These are phyloP conservation scores for Boletus pseudopeckii DNA, from an alignment of 768 basidiomycete genomes.

Conservation along the genomic window DNA sequence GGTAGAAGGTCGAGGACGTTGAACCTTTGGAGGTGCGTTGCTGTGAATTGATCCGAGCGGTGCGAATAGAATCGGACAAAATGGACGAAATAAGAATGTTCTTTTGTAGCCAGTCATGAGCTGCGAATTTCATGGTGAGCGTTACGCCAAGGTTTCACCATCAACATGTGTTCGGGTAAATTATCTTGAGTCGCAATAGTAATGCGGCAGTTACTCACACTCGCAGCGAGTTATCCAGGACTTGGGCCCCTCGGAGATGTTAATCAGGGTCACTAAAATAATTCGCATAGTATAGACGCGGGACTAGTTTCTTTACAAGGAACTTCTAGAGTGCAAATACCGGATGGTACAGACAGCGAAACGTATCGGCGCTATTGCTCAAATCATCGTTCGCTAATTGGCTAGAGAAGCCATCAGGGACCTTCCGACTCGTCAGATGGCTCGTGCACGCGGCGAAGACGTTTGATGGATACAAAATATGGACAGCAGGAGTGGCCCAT, in stretches of 20 bases:
- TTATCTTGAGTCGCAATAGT: too few species aligned
- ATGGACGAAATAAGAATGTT: background rate
- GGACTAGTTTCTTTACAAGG: background rate
- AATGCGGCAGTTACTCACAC: background rate
- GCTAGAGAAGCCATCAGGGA: background rate
- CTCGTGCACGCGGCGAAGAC: too few species aligned
- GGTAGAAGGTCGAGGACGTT: background rate
- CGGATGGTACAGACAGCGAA: too few species aligned
- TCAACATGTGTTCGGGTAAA: background rate
- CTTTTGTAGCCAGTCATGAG: background rate
- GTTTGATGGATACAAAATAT: background rate
- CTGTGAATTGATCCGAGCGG: background rate
- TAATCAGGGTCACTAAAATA: background rate
- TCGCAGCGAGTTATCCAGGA: background rate
- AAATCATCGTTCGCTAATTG: slow-evolving; percentile 17
- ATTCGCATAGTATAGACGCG: background rate
- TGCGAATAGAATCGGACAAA: background rate
- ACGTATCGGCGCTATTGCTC: background rate
- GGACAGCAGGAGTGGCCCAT: background rate
- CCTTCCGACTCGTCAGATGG: background rate
- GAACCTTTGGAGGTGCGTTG: background rate
- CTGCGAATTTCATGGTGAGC: background rate
- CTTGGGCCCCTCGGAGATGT: background rate
- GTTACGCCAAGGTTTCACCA: background rate
- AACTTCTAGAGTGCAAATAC: too few species aligned